A percentile compares a stretch with the other conserved stretches of the same genome.
These are phyloP conservation scores for Diaporthe caulivora DNA, from an alignment of 2,329 filamentous ascomycete genomes.

Conservation along the genomic window DNA sequence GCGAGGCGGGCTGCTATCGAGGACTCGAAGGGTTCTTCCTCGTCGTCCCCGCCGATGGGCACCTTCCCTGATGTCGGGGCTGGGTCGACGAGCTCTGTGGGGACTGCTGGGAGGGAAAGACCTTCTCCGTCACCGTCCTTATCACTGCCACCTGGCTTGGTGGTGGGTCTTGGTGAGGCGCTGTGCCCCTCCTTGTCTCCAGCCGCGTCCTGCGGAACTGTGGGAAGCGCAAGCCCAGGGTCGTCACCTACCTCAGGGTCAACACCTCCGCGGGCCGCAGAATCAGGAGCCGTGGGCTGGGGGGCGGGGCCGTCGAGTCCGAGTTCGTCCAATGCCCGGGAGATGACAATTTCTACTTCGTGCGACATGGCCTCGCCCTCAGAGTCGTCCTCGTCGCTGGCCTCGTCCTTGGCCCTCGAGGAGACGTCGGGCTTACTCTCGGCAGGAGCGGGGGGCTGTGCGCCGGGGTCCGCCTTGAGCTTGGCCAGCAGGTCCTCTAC, in stretches of 20 bases:
- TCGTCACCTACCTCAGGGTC: not conserved
- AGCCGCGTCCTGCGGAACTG: slow-evolving; percentile 15
- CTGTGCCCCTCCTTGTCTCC: slow-evolving; percentile 1
- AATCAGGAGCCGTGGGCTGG: slow-evolving; percentile 24
- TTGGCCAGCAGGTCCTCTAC: slow-evolving; percentile 38
- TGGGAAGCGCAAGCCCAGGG: slow-evolving; percentile 28
- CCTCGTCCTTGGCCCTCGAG: slow-evolving; percentile 35
- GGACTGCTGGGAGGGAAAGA: slow-evolving; percentile 61
- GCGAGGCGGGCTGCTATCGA: slow-evolving; percentile 66
- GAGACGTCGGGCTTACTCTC: not conserved
- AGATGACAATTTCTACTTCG: slow-evolving; percentile 59
- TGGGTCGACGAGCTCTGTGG: slow-evolving; percentile 56
- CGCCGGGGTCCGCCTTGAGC: slow-evolving; percentile 44
- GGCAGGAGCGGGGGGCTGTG: not conserved
- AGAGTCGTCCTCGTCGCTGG: slow-evolving; percentile 54
- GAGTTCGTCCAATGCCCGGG: slow-evolving; percentile 60
- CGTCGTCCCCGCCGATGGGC: slow-evolving; percentile 22
- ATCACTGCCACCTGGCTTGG: slow-evolving; percentile 21
- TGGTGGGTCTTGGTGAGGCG: not conserved
- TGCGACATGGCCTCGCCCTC: slow-evolving; percentile 63
- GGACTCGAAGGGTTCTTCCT: slow-evolving; percentile 53
- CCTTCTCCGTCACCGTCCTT: slow-evolving; percentile 42
- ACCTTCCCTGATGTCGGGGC: slow-evolving; percentile 37
- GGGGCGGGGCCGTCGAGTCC: slow-evolving; percentile 48
- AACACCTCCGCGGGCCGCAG: slow-evolving; percentile 28